Evolutionary conservation across 306 rosid species (phyloP), one percentile per base, ranked within the genome.

Genomic region (Castanospermum australe): DNA sequence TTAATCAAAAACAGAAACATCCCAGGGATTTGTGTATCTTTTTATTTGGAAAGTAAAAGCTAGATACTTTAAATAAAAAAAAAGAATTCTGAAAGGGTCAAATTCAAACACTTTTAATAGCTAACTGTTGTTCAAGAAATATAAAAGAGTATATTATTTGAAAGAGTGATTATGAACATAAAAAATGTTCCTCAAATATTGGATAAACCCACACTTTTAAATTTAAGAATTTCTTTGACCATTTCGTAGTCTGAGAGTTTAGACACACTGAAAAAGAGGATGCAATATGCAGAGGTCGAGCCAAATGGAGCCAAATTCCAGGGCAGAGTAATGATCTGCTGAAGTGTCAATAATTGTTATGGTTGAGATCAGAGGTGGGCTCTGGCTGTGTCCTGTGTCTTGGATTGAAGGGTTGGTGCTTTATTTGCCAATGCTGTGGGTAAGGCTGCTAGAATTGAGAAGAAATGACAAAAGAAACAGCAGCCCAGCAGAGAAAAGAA

Each of bases 381-480:
- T 28, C 60, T 14, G 22, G 36, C 30, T 18, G 4, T 9, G 36
- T 30, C 42, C 18, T 30, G 4, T 60, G 67, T 5, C 4, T 5
- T 30, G 13, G 47, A 77, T 76, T 64, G 32, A 51, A 65, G 64
- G 54, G 15, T 38, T 38, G 81, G 44, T 66, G 47, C 57, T 39
- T 54, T 66, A 66, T 18, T 51, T 63, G 56, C 48, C 8, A 55
- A 56, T 13, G 52, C 32, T 32, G 0, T 21, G 66, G 81, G 75
- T 67, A 75, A 75, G 81, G 67, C 35, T 50, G 57, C 4, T 42
- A 70, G 2, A 18, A 12, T 24, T 57, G 38, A 78, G 60, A 57
- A 2, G 38, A 71, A 38, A 77, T 65, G 65, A 56, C 35, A 72
- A 6, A 54, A 71, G 12, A 13, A 24, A 2, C 45, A 25, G 14